Evolutionary conservation across 371 early-diverging fungal genomes (phyloP), one percentile per base, ranked within the genome.

Genomic region (Capillidium heterosporum): DNA sequence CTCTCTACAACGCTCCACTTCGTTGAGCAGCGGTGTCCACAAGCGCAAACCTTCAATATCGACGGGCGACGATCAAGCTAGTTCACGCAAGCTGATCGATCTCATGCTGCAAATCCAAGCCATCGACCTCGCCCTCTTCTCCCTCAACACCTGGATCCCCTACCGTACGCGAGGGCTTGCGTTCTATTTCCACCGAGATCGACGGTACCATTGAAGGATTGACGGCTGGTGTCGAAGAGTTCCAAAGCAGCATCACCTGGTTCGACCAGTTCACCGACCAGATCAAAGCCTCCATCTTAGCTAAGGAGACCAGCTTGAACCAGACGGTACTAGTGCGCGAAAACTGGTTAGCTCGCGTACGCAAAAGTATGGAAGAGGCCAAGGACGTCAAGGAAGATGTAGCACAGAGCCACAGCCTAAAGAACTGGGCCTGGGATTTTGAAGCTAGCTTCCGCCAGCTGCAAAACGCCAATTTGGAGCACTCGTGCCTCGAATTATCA

Each of bases 101-200:
- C 5, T 49, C 5, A 49, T 49, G 50, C 24, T 49, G 28, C 50
- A 49, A 28, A 49, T 49, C 32, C 50, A 49, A 31, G 50, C 50
- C 50, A 49, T 49, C 32, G 50, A 49, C 17, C 28, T 49, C 10
- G 50, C 50, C 17, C 50, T 49, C 4, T 49, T 49, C 50, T 49
- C 50, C 5, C 28, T 49, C 24, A 49, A 49, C 26, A 49, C 50
- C 28, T 49, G 50, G 50, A 49, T 49, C 15, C 50, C 50, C 2
- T 49, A 49, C 50, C 50, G 50, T 8, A 24, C 31, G 3, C 28
- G 31, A 2, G 19, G 24, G 31, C n/a, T 17, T 49, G 5, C 50
- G 50, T 31, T 28, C 50, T 28, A 49, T 49, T 28, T 24, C 8
- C 50, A 49, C 28, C 50, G 50, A 17, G 2, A 15, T 49, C 24